Base-by-base conservation (phyloP, 208 protist genomes). In the Leptomonas pyrrhocoris region DNA sequence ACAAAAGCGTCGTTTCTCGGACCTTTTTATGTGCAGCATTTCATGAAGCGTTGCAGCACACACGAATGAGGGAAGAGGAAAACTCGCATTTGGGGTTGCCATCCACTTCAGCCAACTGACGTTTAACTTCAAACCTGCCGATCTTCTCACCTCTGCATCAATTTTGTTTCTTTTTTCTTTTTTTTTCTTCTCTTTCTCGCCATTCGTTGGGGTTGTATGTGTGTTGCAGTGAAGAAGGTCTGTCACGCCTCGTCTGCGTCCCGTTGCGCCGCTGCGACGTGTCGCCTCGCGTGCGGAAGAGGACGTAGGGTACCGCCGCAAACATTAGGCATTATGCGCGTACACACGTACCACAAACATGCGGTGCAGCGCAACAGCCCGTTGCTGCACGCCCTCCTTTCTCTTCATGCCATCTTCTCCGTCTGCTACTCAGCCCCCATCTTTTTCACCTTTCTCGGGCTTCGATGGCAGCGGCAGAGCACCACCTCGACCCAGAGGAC, bases 311-410 rank as follows among this genome's bases (percentile, higher is more conserved):
- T 12, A 48, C 43, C 43, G 16, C n/a, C 21, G 11, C 42, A 27
- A 16, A 16, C 23, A 30, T 21, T 38, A 12, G 3, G 3, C 5
- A 16, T 38, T 11, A 92, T 95, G 90, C 78, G 90, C 3, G 84
- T 95, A n/a, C 68, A 69, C 28, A 88, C 88, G 0, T 90, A 86
- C 45, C 90, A 95, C 58, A 65, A 64, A 7, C 85, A 92, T 34
- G 43, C 40, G 9, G 61, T 92, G 21, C 84, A 83, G 63, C 81
- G 83, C 42, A 82, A 71, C 51, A 91, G 81, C 63, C 77, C 80
- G 2, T 40, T 84, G 12, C 76, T 94, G 27, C 76, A 73, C 19
- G 83, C 68, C 5, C 73, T 94, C 6, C 53, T 93, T 6, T 66
- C 40, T 13, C 34, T 74, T 8, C 86, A 95, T 50, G 1, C 67